phyloP scores from a whole-genome alignment of 1,139 yeast species.

The Barnettozyma hawaiiensis region DNA sequence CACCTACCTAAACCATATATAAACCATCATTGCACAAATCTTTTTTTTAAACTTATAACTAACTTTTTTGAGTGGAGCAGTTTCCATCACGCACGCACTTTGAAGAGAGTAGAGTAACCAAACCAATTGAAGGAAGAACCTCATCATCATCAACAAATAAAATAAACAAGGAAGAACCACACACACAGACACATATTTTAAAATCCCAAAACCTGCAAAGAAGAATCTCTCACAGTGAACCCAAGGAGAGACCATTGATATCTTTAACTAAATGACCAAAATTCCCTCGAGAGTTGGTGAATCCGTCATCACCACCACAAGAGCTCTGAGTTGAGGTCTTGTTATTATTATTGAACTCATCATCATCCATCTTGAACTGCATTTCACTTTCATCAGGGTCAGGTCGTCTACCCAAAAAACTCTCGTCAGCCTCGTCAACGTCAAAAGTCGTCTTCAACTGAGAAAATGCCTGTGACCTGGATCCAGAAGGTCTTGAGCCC shows the following conservation, averaged over 20 bases:
- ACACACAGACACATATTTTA: too few species aligned
- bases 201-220: neutral
- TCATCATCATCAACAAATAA: too few species aligned
- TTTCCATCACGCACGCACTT: too few species aligned
- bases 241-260: neutral
- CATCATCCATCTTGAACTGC: constrained; percentile 26
- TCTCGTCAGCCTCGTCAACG: constrained; percentile 2
- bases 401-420: constrained; percentile 3
- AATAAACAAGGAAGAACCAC: neutral
- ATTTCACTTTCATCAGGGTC: constrained; percentile 17
- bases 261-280: neutral
- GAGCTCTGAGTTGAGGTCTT: neutral
- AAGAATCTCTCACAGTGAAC: neutral
- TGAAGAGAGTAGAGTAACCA: too few species aligned
- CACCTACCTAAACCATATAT: too few species aligned
- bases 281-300: neutral
- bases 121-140: too few species aligned
- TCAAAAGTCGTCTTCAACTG: constrained; percentile 4
- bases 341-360: constrained; percentile 6
- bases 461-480: constrained; percentile 7
- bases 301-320: too few species aligned
- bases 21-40: too few species aligned
- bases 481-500: constrained; percentile 55
- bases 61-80: too few species aligned
- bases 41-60: too few species aligned